Conservation (phyloP, 768 basidiomycete genomes). For the Boletus bicolor region DNA sequence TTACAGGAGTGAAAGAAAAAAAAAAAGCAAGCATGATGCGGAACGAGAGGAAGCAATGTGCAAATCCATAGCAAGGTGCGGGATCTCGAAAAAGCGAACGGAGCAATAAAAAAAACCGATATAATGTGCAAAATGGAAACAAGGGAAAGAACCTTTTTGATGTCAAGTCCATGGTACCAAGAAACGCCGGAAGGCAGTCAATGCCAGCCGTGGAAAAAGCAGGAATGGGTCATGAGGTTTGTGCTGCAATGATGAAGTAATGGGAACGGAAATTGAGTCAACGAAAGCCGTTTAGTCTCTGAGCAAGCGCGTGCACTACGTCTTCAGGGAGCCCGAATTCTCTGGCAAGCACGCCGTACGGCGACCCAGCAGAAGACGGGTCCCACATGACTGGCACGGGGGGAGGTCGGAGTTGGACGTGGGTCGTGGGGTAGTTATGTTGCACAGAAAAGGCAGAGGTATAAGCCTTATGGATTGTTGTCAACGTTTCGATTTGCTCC, state of each 20-base stretch:
- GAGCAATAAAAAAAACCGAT: constrained; percentile 17
- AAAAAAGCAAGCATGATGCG: constrained; percentile 14
- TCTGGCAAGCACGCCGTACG: constrained; percentile 55
- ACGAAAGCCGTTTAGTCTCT: constrained; percentile 42
- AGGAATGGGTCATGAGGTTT: constrained; percentile 14
- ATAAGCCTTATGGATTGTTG: constrained; percentile 40
- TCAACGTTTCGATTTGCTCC: constrained; percentile 52
- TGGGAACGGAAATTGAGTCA: constrained; percentile 7
- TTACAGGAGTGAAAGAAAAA: constrained; percentile 20
- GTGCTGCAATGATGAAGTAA: neutral
- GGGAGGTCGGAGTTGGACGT: constrained; percentile 11
- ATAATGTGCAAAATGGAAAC: constrained; percentile 18
- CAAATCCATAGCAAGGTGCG: constrained; percentile 29
- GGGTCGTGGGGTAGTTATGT: constrained; percentile 3
- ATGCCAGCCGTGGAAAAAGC: constrained; percentile 19
- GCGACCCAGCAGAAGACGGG: constrained; percentile 16
- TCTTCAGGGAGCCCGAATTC: constrained; percentile 75
- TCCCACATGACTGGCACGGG: constrained; percentile 24
- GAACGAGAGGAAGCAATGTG: constrained; percentile 21
- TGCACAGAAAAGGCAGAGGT: constrained; percentile 16
- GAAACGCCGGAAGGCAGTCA: constrained; percentile 27
- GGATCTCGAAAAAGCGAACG: constrained; percentile 11
- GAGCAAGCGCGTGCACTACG: constrained; percentile 63
- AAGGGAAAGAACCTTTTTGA: constrained; percentile 4
- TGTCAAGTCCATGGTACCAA: constrained; percentile 24